Evolutionary conservation across 2,329 filamentous ascomycete genomes (phyloP).

Genomic region (Pestalotiopsis sp.): DNA sequence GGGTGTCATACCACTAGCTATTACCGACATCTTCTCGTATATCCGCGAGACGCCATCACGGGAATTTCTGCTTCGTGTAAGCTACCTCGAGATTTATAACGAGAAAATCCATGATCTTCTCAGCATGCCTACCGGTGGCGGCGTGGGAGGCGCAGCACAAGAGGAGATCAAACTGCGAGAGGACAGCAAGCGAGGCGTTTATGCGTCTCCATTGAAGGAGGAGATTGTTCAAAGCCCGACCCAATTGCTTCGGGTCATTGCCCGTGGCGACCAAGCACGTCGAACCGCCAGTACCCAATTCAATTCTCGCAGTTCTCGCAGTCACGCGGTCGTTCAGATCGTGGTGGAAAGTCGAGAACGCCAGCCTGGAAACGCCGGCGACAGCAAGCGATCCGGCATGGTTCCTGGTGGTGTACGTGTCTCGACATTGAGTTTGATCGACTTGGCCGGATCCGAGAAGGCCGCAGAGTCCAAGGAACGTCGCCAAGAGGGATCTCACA

Average conservation of each 20-base stretch:
- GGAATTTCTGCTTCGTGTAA: slow-evolving; percentile 92
- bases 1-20: slow-evolving; percentile 93
- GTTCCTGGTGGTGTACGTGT: slow-evolving; percentile 89
- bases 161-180: slow-evolving; percentile 98
- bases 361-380: slow-evolving; percentile 55
- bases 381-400: slow-evolving; percentile 68
- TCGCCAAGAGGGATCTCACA: slow-evolving; percentile 91
- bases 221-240: slow-evolving; percentile 98
- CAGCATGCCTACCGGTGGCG: slow-evolving; percentile 66
- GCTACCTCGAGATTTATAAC: slow-evolving; percentile 98
- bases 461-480: slow-evolving; percentile 95
- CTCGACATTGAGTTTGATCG: slow-evolving; percentile 91
- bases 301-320: slow-evolving; percentile 93
- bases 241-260: slow-evolving; percentile 90
- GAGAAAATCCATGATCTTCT: slow-evolving; percentile 95
- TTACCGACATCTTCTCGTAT: slow-evolving; percentile 98
- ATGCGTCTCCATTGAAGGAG: slow-evolving; percentile 93
- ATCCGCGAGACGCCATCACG: slow-evolving; percentile 94
- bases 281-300: slow-evolving; percentile 94
- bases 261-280: slow-evolving; percentile 86
- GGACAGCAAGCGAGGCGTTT: slow-evolving; percentile 94
- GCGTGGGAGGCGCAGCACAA: slow-evolving; percentile 57
- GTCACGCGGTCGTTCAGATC: slow-evolving; percentile 97
- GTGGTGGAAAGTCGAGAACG: slow-evolving; percentile 96
- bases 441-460: slow-evolving; percentile 93